Base-by-base conservation (phyloP, 805 yeast species). In the Lipomyces orientalis region DNA sequence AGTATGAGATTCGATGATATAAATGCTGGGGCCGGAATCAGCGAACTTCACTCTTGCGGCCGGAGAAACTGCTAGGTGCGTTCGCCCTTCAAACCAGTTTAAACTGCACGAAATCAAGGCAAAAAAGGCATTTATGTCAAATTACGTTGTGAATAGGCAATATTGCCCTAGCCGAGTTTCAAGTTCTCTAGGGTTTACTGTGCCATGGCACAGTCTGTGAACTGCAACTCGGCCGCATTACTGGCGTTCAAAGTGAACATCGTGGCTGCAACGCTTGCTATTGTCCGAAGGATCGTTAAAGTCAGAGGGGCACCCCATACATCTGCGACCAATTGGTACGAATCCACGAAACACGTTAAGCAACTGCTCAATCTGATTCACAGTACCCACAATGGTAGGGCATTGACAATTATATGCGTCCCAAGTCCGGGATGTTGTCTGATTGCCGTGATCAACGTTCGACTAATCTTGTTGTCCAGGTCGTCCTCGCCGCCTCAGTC, bases 401-500 rank as follows among this genome's bases (percentile, higher is more conserved):
- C 49, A 43, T 16, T 43, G 49, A 9, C 22, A n/a, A 39, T 7
- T 16, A 16, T 43, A 43, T 16, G 8, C 6, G 19, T 43, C 49
- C 49, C 29, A 25, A 33, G 22, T 39, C 14, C 34, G 12, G n/a
- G 37, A 9, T 14, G 33, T n/a, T 33, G 39, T 25, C n/a, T 33
- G 60, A 31, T 12, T 22, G 19, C 31, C 4, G 16, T 9, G 10
- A 43, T 12, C 6, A n/a, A 25, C 29, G 19, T 43, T n/a, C 49
- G 49, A 25, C 49, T 43, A n/a, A 43, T 6, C 22, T 16, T 6
- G 49, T 22, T 12, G 6, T 14, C 7, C 60, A 71, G 74, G 74
- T 70, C 51, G 75, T 81, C 35, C 73, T 94, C 77, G 97, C 99
- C 63, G 98, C 97, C 59, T 90, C 97, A 55, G 90, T 95, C 74